phyloP scores from a whole-genome alignment of 2,329 filamentous ascomycete genomes.

The Arthrobotrys pseudoclavata region DNA sequence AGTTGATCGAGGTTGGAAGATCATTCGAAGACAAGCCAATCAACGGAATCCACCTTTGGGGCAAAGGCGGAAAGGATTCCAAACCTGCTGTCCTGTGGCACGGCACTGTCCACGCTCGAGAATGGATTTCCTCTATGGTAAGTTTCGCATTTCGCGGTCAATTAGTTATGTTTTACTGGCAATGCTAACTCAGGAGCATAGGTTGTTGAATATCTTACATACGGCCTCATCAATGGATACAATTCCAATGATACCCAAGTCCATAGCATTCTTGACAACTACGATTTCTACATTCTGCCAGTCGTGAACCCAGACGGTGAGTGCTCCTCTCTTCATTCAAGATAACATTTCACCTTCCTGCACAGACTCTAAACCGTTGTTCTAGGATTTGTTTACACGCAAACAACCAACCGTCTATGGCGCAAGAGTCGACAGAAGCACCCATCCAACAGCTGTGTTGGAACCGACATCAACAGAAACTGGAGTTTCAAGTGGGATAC shows the following conservation, averaged over 20 bases:
- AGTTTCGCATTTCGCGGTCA: neutral
- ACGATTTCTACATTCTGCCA: slow-evolving; percentile 77
- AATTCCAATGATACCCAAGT: slow-evolving; percentile 61
- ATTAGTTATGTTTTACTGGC: too few species aligned
- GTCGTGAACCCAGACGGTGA: slow-evolving; percentile 73
- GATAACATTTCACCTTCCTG: neutral
- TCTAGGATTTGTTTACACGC: slow-evolving; percentile 72
- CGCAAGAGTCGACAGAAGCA: slow-evolving; percentile 71
- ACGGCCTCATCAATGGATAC: slow-evolving; percentile 69
- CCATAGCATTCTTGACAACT: slow-evolving; percentile 69
- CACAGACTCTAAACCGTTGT: neutral
- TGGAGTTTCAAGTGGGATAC: slow-evolving; percentile 69
- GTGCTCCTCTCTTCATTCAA: neutral
- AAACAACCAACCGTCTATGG: slow-evolving; percentile 73
- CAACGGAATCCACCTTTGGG: slow-evolving; percentile 70
- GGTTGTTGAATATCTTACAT: slow-evolving; percentile 71
- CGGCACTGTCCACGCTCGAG: slow-evolving; percentile 73
- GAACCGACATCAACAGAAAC: slow-evolving; percentile 74
- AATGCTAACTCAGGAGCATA: neutral
- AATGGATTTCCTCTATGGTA: slow-evolving; percentile 72
- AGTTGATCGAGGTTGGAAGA: slow-evolving; percentile 69
- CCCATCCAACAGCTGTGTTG: slow-evolving; percentile 61
- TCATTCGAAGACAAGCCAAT: slow-evolving; percentile 69
- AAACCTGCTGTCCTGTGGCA: slow-evolving; percentile 70
- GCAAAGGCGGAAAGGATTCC: slow-evolving; percentile 64